Evolutionary conservation across 2,329 filamentous ascomycete genomes (phyloP), one percentile per base, ranked within the genome.

Genomic region (Ceratocystis cacaofunesta): DNA sequence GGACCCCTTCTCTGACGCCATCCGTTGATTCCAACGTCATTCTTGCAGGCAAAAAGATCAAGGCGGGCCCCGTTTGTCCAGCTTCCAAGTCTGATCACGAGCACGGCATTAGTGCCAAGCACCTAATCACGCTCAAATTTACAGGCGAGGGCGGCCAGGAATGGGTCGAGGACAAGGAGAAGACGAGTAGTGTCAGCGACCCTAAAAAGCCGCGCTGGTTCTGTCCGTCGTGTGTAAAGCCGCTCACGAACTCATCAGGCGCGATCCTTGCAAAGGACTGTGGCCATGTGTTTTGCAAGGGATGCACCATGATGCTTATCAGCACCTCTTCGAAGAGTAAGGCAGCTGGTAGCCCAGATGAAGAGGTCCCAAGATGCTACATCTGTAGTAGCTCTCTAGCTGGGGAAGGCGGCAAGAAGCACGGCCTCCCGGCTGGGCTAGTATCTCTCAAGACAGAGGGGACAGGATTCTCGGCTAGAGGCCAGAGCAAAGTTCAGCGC

Each of bases 381-480:
- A 91, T 96, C 4, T 97, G 92, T 71, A 89, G 95, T 68, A 81
- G 83, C 17, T 58, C 55, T 48, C 85, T 91, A 71, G 75, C 96
- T n/a, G 85, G 44, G 8, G 22, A 61, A 17, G 55, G 50, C 5
- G 78, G 76, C 36, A 74, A 75, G 60, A 75, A 76, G 64, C 75
- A 80, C 70, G 72, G 69, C 69, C 52, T 64, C 44, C 84, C 80
- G 67, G 83, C 86, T 0, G 92, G 92, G 0, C 72, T 96, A 43
- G 86, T 96, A 2, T 84, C 88, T 71, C 82, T 97, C 61, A 85
- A 83, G 69, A 89, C 87, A 44, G 92, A 96, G 70, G 92, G 92
- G 0, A 97, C 92, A 0, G 92, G 92, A 0, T 97, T 96, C 75
- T 92, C 92, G 3, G 88, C 90, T 3, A 86, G 87, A n/a, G 92